Evolutionary conservation across 345 rosid genomes (phyloP).

Genomic region (Xanthoceras sorbifolium): DNA sequence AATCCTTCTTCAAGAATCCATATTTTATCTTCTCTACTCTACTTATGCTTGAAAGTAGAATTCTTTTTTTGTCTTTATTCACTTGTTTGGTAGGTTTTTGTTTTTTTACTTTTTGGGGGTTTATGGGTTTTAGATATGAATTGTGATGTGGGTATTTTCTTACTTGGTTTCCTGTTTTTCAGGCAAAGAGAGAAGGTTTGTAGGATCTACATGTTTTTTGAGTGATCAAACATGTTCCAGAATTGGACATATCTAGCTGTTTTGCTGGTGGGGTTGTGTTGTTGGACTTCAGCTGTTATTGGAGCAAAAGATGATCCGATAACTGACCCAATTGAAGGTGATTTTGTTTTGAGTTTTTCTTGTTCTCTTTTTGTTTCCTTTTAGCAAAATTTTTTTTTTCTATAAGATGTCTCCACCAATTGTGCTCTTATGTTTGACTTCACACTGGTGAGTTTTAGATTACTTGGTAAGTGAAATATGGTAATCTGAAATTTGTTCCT

Average conservation of each 20-base stretch:
- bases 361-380: not conserved
- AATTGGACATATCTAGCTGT: constrained; percentile 30
- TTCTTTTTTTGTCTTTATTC: not conserved
- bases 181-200: not conserved
- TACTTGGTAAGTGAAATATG: not conserved
- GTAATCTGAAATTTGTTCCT: not conserved
- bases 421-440: not conserved
- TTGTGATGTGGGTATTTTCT: not conserved
- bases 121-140: not conserved
- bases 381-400: not conserved
- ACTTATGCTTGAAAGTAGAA: not conserved
- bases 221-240: constrained; percentile 24
- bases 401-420: not conserved
- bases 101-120: not conserved
- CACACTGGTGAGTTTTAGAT: not conserved
- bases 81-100: not conserved
- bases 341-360: constrained; percentile 8
- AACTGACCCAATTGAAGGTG: constrained; percentile 79
- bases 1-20: not conserved
- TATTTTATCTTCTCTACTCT: not conserved
- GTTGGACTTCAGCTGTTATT: constrained; percentile 38
- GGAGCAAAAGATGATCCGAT: constrained; percentile 41
- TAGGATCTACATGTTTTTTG: not conserved
- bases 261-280: constrained; percentile 38
- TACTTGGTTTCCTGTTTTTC: not conserved